Evolutionary conservation across 805 yeast species (phyloP), one percentile per base, ranked within the genome.

Genomic region (Saturnispora serradocipensis): DNA sequence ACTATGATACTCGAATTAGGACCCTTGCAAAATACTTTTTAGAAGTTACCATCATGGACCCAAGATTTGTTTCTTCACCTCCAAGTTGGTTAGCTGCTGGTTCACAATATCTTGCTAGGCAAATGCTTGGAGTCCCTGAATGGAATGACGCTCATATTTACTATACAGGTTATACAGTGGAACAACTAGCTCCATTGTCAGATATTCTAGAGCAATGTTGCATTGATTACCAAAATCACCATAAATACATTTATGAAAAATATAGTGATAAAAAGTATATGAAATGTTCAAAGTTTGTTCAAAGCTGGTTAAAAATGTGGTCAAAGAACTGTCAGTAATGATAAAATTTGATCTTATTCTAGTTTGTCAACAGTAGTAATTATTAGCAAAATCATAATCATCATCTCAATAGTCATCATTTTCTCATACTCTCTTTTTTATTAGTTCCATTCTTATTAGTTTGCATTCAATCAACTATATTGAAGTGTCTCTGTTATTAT

Each of bases 91-190:
- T 88, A 53, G 81, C 93, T 27, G 95, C 96, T 0, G 84, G 90
- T 52, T 85, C 96, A 24, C 87, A 88, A 88, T 85, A 75, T 64
- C 72, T 87, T 48, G 81, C 96, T 6, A 76, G 96, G 58, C 73
- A 75, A 58, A 82, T 88, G 67, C 68, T 87, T 56, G 84, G 82
- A 52, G 79, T 84, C 60, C 96, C 95, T 4, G 56, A 58, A 15
- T 91, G 98, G 98, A 81, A 96, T 2, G 78, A 77, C 52, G 79
- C 82, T 36, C 99, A 93, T 71, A 80, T 87, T 11, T 91, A 81
- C 67, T 93, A 89, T 69, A 84, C 96, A 4, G 96, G 97, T 2
- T 93, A 91, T 68, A 88, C 97, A 42, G 84, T 82, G 59, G 78
- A 76, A 46, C 98, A 93, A 72, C 75, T 93, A 47, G 72, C 76